Evolutionary conservation across 768 basidiomycete genomes (phyloP).

Genomic region (Mycena floridula): DNA sequence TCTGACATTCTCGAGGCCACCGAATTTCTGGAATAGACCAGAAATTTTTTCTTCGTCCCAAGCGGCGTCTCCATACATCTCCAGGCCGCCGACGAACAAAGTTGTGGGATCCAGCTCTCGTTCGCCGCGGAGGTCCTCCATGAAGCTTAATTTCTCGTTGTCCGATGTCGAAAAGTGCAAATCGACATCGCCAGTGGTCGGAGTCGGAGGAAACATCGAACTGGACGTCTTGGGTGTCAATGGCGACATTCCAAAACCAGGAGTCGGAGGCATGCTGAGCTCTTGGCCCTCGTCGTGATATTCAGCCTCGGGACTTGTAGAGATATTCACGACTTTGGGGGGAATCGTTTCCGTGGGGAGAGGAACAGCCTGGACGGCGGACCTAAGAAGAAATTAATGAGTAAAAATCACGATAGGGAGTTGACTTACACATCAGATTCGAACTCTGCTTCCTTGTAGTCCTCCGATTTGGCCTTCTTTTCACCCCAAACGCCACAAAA

Average conservation of each 20-base stretch:
- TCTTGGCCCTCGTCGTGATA: conserved; percentile 26
- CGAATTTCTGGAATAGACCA: conserved; percentile 56
- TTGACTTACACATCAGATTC: conserved; percentile 4
- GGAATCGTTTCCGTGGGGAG: background rate
- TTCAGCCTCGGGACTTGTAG: conserved; percentile 7
- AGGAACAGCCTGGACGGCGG: background rate
- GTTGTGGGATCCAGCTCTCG: conserved; percentile 57
- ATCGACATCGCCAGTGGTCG: conserved; percentile 31
- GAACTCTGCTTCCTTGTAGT: conserved; percentile 6
- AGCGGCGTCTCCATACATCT: conserved; percentile 51
- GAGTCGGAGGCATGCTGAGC: conserved; percentile 35
- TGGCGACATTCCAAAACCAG: conserved; percentile 40
- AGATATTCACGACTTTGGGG: background rate
- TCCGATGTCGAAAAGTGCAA: conserved; percentile 8
- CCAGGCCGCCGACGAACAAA: conserved; percentile 74
- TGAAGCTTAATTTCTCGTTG: conserved; percentile 13
- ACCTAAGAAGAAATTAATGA: background rate
- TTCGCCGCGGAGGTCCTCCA: conserved; percentile 17
- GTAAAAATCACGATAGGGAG: background rate
- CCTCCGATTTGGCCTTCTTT: conserved; percentile 7
- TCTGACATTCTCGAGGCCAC: conserved; percentile 57
- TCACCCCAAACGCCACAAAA: conserved; percentile 16
- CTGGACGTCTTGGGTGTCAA: conserved; percentile 46
- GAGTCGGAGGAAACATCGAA: conserved; percentile 44
- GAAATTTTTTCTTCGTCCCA: conserved; percentile 67